Evolutionary conservation across 2,329 filamentous ascomycete species (phyloP), one percentile per base, ranked within the genome.

Genomic region (Fusarium falciforme): DNA sequence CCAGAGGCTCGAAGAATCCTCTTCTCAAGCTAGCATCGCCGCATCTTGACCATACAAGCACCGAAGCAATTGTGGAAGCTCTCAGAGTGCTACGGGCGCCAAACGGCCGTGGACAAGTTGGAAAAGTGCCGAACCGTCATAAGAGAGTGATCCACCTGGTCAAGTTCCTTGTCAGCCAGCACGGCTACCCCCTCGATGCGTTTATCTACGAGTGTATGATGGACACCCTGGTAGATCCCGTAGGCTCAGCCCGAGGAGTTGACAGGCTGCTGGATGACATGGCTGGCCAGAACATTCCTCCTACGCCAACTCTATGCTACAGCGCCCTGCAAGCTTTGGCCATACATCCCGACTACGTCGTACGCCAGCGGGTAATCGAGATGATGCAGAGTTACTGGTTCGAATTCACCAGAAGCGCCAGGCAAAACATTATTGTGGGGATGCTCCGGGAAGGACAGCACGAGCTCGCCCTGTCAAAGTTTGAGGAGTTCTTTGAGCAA

Each of bases 271-370:
- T 98, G 27, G 83, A 89, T 25, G 94, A 98, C 77, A 93, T 98
- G 91, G 86, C 87, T 49, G 80, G 83, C 2, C 85, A 87, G 47
- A 87, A 86, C 0, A 85, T 98, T 52, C 84, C 89, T 47, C 87
- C 90, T 9, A 93, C 94, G 74, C 87, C 88, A 1, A 86, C 87
- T 5, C 87, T 93, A 3, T 96, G 94, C 77, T 92, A 95, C 81
- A 90, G 90, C 70, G 90, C 92, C 3, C 84, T 98, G 22, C 71
- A 93, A 86, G 92, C 89, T 6, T 86, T 98, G 27, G 90, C 93
- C 0, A 89, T 96, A 10, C 96, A 98, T 80, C 94, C 96, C 0
- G 93, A 98, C 82, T 96, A 97, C 76, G 75, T 94, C 7, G 84
- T 96, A 27, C 91, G 95, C 38, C 88, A 89, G 62, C 87, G 92